Percentiles rank a stretch among this genome's conserved stretches.
Evolutionary conservation across 768 basidiomycete species (phyloP).

Genomic region (Termitomyces sp.): DNA sequence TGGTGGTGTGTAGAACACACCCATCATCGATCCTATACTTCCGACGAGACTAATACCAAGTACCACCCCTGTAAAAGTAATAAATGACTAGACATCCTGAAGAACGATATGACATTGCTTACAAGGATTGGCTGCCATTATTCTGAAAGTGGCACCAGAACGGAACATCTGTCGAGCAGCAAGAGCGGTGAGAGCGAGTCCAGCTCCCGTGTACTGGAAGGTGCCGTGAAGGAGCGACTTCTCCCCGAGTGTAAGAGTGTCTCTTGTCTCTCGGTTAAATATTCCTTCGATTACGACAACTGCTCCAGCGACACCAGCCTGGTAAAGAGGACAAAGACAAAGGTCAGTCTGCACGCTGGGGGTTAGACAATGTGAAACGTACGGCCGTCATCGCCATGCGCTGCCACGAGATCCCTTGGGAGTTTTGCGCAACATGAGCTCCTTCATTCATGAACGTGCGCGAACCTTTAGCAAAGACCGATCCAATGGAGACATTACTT

Average conservation of each 20-base stretch:
- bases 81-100: neutral
- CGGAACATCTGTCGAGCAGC: conserved; percentile 77
- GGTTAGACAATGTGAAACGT: conserved; percentile 13
- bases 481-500: conserved; percentile 14
- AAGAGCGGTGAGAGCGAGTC: conserved; percentile 68
- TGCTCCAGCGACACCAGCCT: conserved; percentile 72
- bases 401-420: conserved; percentile 29
- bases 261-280: conserved; percentile 77
- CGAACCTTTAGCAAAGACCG: conserved; percentile 22
- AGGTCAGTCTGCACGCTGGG: neutral
- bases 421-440: conserved; percentile 21
- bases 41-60: conserved; percentile 77
- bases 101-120: conserved; percentile 16
- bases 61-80: conserved; percentile 55
- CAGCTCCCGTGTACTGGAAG: conserved; percentile 81
- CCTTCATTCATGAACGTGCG: conserved; percentile 48
- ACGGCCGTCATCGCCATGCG: conserved; percentile 46
- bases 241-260: conserved; percentile 55
- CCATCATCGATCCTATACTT: conserved; percentile 83
- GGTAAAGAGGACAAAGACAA: neutral
- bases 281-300: conserved; percentile 57
- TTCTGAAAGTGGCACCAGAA: conserved; percentile 58
- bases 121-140: conserved; percentile 87
- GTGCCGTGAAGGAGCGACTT: conserved; percentile 66
- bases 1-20: conserved; percentile 70